Evolutionary conservation across 345 rosid genomes (phyloP), one percentile per base, ranked within the genome.

Genomic region (Pelargonium nanum): DNA sequence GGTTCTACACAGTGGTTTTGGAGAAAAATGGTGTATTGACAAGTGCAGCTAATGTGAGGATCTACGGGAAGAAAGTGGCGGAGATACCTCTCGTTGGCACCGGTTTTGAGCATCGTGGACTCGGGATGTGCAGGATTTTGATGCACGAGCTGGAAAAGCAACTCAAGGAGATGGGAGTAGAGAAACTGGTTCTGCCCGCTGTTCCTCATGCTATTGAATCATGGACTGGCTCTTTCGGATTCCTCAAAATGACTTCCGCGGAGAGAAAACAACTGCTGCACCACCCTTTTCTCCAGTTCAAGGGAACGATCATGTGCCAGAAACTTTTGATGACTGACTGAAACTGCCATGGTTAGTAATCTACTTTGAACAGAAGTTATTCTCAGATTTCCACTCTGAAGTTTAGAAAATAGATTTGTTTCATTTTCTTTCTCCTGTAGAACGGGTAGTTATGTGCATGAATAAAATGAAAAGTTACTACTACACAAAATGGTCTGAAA

Each of bases 21-120:
- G 87, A 86, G 73, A 83, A 48, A 44, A 66, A 77, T 58, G 88
- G 74, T 4, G 80, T 77, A 61, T 50, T 82, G 61, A 26, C 86
- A 16, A 72, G 81, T 0, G 88, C 78, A 60, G 96, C 92, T 16
- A 68, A 65, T 22, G 34, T 88, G 21, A 85, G 97, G 86, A 59
- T 87, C 57, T 59, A 68, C 22, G 87, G 91, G 44, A 77, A 77
- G 66, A 78, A 81, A 52, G 82, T 77, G 26, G 90, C 83, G 0
- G 96, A 88, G 81, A 63, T 85, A 32, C 89, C 93, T n/a, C 69
- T 85, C 15, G 69, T 83, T 63, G 85, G 82, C n/a, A 85, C 96
- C 20, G 65, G 81, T 71, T 58, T 66, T 53, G 72, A 56, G 5
- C 61, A 75, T 50, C 88, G 83, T 19, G 74, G 73, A 53, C 72